phyloP scores from a whole-genome alignment of 768 basidiomycete genomes.

The Rossbeevera mucosa region DNA sequence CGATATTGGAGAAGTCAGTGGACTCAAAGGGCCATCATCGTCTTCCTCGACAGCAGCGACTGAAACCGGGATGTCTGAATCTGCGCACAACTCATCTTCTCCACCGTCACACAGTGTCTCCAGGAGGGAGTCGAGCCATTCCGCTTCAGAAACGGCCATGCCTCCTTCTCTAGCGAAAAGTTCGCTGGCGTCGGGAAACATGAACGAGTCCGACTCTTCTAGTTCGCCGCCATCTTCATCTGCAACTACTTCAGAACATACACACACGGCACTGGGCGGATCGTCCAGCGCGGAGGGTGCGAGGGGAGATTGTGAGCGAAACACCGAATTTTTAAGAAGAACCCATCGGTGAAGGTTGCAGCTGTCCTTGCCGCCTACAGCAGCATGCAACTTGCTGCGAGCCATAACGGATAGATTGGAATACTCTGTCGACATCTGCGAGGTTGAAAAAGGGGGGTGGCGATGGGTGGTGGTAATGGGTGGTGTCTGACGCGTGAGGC shows the following conservation, averaged over 20 bases:
- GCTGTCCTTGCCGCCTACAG: slow-evolving; percentile 56
- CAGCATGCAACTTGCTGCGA: slow-evolving; percentile 69
- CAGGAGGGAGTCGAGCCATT: slow-evolving; percentile 79
- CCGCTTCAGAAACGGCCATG: slow-evolving; percentile 56
- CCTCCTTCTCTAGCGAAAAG: slow-evolving; percentile 37
- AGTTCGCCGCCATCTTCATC: slow-evolving; percentile 40
- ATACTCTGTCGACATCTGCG: slow-evolving; percentile 46
- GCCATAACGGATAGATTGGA: slow-evolving; percentile 57
- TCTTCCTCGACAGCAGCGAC: slow-evolving; percentile 56
- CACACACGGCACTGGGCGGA: slow-evolving; percentile 24
- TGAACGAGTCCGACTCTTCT: slow-evolving; percentile 61
- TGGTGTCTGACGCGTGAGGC: slow-evolving; percentile 19
- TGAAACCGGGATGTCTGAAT: slow-evolving; percentile 45
- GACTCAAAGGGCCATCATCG: slow-evolving; percentile 51
- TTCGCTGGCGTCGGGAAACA: slow-evolving; percentile 74
- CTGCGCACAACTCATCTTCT: slow-evolving; percentile 52
- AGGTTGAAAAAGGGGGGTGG: slow-evolving; percentile 3
- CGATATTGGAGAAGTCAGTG: slow-evolving; percentile 64
- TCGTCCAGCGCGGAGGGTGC: slow-evolving; percentile 25
- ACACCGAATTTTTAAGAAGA: slow-evolving; percentile 79
- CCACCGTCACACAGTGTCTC: slow-evolving; percentile 71
- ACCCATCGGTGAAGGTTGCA: slow-evolving; percentile 85
- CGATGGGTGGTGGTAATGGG: neutral
- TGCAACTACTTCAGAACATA: slow-evolving; percentile 35
- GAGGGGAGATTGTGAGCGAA: slow-evolving; percentile 46